These are phyloP conservation scores for Suillus decipiens DNA, from an alignment of 768 basidiomycete genomes.

Conservation along the genomic window DNA sequence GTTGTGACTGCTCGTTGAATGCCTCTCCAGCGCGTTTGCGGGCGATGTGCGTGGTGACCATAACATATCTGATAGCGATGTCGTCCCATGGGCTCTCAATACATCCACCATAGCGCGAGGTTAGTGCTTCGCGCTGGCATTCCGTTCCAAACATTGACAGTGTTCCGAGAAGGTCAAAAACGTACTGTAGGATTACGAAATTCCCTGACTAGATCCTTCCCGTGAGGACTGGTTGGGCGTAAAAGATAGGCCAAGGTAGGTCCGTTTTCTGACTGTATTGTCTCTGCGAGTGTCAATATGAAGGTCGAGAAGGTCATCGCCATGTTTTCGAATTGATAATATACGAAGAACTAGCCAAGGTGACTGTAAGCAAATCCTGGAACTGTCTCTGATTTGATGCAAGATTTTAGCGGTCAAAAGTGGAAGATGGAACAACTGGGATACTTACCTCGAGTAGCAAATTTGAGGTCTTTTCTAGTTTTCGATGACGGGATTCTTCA, in stretches of 20 bases:
- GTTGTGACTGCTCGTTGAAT: constrained; percentile 76
- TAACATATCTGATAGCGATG: constrained; percentile 79
- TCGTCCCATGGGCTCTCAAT: constrained; percentile 84
- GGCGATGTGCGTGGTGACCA: constrained; percentile 70
- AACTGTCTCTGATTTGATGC: neutral
- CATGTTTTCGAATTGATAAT: constrained; percentile 21
- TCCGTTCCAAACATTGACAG: neutral
- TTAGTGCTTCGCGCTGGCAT: constrained; percentile 27
- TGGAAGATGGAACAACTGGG: neutral
- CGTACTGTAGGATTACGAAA: constrained; percentile 58
- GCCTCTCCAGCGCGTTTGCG: constrained; percentile 69
- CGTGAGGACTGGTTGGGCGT: constrained; percentile 75
- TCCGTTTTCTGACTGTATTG: constrained; percentile 64
- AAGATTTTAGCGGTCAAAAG: neutral
- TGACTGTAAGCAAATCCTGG: neutral
- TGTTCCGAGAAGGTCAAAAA: constrained; percentile 8
- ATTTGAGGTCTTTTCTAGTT: neutral
- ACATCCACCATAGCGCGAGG: constrained; percentile 49
- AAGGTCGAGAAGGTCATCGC: constrained; percentile 57
- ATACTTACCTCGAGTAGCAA: neutral
- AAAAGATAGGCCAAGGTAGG: constrained; percentile 72
- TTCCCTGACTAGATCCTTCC: constrained; percentile 73
- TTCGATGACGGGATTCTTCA: neutral
- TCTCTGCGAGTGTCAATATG: constrained; percentile 60
- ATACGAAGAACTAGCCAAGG: neutral